Conservation (phyloP, 2,329 filamentous ascomycete genomes). For the Penicillium occitanis region DNA sequence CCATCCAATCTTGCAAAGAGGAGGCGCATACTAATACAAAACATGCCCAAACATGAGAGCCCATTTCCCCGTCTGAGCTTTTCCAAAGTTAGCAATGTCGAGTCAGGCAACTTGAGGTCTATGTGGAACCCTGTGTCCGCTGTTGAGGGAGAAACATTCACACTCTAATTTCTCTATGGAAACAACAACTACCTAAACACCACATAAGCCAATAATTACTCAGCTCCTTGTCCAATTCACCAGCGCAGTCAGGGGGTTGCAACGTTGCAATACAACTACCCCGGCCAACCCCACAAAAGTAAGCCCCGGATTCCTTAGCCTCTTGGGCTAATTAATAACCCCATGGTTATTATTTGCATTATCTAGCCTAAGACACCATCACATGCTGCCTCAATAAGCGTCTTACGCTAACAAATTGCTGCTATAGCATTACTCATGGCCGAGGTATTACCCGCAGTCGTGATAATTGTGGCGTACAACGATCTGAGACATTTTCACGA, state of each 20-base stretch:
- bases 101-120: not conserved
- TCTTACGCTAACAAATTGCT: not conserved
- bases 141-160: not conserved
- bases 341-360: not conserved
- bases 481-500: not conserved
- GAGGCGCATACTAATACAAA: not conserved
- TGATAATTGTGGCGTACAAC: not conserved
- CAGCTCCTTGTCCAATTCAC: not conserved
- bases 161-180: not conserved
- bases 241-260: not conserved
- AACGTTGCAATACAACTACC: conserved; percentile 3
- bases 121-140: not conserved
- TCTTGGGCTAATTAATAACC: not conserved
- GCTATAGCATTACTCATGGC: not conserved
- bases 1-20: not conserved
- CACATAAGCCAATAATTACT: not conserved
- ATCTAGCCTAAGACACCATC: not conserved
- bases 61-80: not conserved
- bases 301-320: not conserved
- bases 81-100: not conserved
- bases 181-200: not conserved
- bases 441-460: not conserved
- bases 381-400: not conserved
- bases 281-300: conserved; percentile 5
- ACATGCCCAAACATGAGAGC: not conserved